Evolutionary conservation across 345 rosid species (phyloP).

Genomic region (Mercurialis annua): DNA sequence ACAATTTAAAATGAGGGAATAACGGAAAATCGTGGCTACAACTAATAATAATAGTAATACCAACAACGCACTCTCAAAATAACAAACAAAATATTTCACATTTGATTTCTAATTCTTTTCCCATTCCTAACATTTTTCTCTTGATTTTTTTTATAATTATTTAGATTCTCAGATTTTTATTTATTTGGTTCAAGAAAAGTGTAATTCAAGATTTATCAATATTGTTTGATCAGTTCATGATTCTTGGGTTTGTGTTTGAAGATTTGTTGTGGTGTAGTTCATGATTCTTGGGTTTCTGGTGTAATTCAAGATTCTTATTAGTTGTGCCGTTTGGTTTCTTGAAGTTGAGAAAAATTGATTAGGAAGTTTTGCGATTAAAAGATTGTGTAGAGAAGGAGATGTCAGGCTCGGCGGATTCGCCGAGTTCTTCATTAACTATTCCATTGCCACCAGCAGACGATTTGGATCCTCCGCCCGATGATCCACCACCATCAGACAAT

Average conservation of each 20-base stretch:
- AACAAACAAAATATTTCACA: too few species aligned
- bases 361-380: neutral
- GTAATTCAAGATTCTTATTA: too few species aligned
- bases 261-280: neutral
- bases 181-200: neutral
- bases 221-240: too few species aligned
- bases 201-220: too few species aligned
- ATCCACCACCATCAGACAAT: neutral
- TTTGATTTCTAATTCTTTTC: too few species aligned
- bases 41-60: neutral
- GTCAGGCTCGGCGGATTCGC: conserved; percentile 43
- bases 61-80: neutral
- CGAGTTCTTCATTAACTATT: conserved; percentile 26
- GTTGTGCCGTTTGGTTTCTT: neutral
- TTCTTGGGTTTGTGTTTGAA: neutral
- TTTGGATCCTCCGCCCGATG: neutral
- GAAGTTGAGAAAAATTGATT: neutral
- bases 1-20: neutral
- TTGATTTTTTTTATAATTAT: neutral
- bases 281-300: too few species aligned
- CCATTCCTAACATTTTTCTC: too few species aligned
- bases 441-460: neutral
- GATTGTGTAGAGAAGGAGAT: conserved; percentile 13
- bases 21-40: conserved; percentile 29
- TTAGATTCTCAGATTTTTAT: neutral